Evolutionary conservation across 257 asterid species (phyloP).

Genomic region (Nicotiana benthamiana): DNA sequence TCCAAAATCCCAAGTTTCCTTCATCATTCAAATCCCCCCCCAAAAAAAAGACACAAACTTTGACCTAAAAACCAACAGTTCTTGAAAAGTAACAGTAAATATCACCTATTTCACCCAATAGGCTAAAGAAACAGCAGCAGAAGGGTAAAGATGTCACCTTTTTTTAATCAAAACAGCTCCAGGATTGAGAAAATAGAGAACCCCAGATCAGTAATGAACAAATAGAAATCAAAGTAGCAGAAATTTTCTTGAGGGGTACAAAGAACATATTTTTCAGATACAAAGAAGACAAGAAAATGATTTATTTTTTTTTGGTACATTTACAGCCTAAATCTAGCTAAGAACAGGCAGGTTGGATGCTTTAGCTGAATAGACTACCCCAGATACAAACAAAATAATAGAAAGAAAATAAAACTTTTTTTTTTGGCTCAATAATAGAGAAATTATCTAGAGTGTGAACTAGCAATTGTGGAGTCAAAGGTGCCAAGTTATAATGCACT

Average conservation of each 20-base stretch:
- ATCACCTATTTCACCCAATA: neutral
- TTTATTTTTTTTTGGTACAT: neutral
- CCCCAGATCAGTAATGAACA: slow-evolving; percentile 17
- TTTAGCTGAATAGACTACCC: slow-evolving; percentile 9
- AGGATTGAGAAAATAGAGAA: slow-evolving; percentile 13
- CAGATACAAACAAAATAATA: slow-evolving; percentile 16
- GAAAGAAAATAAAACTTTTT: neutral
- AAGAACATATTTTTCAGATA: neutral
- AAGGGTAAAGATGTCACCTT: slow-evolving; percentile 34
- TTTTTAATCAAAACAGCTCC: slow-evolving; percentile 21
- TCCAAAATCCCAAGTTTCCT: slow-evolving; percentile 14
- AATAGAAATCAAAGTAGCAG: neutral
- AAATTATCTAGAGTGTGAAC: neutral
- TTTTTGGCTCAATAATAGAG: neutral
- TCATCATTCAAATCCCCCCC: slow-evolving; percentile 14
- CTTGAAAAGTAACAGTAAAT: neutral
- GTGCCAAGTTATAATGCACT: neutral
- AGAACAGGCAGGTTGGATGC: slow-evolving; percentile 17
- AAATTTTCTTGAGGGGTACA: neutral
- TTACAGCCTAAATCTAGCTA: slow-evolving; percentile 31
- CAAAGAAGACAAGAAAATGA: neutral
- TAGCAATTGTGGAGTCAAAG: neutral
- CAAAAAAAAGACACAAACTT: slow-evolving; percentile 8
- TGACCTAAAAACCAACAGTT: neutral
- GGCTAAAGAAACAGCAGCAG: slow-evolving; percentile 2